phyloP scores from a whole-genome alignment of 106 monocot species.

The Cymbidium sinense region DNA sequence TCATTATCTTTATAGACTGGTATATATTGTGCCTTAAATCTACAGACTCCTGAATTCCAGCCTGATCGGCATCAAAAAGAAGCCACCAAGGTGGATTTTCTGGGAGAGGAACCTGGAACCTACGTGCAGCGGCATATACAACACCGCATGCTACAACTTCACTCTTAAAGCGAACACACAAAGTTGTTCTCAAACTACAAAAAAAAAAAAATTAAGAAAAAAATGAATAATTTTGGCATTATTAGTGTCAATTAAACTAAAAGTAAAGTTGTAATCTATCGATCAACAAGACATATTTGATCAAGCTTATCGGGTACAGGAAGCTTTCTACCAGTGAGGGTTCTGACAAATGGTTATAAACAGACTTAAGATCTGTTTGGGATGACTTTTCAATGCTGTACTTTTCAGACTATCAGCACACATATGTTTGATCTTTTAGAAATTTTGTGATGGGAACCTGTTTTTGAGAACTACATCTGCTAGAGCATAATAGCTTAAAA shows the following conservation, averaged over 20 bases:
- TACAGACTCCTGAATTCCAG: constrained; percentile 83
- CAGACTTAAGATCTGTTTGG: no score
- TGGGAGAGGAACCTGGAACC: constrained; percentile 80
- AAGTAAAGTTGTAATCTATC: neutral
- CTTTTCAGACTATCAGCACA: no score
- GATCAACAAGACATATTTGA: no score
- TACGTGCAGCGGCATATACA: constrained; percentile 85
- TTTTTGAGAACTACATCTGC: no score
- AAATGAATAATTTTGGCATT: neutral
- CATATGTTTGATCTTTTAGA: no score
- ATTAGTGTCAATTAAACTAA: neutral
- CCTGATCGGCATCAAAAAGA: constrained; percentile 81
- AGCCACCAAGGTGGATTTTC: constrained; percentile 97
- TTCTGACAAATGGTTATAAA: no score
- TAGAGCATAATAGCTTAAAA: no score
- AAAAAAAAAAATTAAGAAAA: neutral
- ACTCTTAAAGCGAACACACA: constrained; percentile 97
- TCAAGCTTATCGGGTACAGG: no score
- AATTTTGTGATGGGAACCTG: no score
- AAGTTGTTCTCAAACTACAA: constrained; percentile 71
- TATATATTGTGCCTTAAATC: constrained; percentile 79
- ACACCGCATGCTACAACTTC: constrained; percentile 96
- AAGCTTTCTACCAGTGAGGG: no score
- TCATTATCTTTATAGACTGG: constrained; percentile 78
- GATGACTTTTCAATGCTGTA: no score